Percentiles rank a stretch among this genome's conserved stretches.
phyloP scores from a whole-genome alignment of 257 asterid genomes.

The Jasminum sambac region DNA sequence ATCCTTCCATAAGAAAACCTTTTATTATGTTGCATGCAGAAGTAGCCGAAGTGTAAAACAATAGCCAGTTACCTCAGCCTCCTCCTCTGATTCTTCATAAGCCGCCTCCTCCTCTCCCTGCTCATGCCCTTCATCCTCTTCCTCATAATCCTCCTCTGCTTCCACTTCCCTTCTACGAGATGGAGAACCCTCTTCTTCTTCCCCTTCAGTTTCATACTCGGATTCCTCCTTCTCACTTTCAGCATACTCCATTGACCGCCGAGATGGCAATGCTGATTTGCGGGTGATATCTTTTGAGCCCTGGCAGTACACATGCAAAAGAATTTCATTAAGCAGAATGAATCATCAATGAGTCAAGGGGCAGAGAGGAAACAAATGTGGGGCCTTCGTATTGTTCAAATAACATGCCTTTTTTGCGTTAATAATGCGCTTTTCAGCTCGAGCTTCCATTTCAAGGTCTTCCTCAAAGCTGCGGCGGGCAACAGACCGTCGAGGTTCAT shows the following conservation, averaged over 20 bases:
- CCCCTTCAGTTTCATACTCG: slow-evolving; percentile 95
- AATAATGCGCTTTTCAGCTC: slow-evolving; percentile 87
- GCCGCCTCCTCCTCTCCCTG: slow-evolving; percentile 68
- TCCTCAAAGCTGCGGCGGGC: slow-evolving; percentile 79
- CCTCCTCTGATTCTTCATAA: slow-evolving; percentile 84
- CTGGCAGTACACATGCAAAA: slow-evolving; percentile 37
- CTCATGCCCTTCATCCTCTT: slow-evolving; percentile 70
- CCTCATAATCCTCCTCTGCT: slow-evolving; percentile 68
- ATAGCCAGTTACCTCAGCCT: slow-evolving; percentile 66
- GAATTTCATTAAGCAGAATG: slow-evolving; percentile 16
- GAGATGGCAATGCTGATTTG: slow-evolving; percentile 60
- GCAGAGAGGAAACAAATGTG: slow-evolving; percentile 10
- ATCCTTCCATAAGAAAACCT: neutral
- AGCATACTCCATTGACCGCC: slow-evolving; percentile 68
- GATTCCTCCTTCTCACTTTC: slow-evolving; percentile 94
- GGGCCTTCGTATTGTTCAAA: slow-evolving; percentile 16
- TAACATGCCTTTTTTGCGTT: slow-evolving; percentile 85
- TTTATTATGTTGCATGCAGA: neutral
- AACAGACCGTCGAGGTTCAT: slow-evolving; percentile 71
- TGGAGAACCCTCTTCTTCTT: slow-evolving; percentile 66
- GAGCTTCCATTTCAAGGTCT: slow-evolving; percentile 90
- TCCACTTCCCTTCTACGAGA: slow-evolving; percentile 53
- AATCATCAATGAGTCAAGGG: slow-evolving; percentile 4
- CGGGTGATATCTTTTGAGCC: slow-evolving; percentile 62
- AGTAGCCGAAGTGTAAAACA: neutral